Evolutionary conservation across 345 rosid genomes (phyloP), one percentile per base, ranked within the genome.

Genomic region (Hevea brasiliensis): DNA sequence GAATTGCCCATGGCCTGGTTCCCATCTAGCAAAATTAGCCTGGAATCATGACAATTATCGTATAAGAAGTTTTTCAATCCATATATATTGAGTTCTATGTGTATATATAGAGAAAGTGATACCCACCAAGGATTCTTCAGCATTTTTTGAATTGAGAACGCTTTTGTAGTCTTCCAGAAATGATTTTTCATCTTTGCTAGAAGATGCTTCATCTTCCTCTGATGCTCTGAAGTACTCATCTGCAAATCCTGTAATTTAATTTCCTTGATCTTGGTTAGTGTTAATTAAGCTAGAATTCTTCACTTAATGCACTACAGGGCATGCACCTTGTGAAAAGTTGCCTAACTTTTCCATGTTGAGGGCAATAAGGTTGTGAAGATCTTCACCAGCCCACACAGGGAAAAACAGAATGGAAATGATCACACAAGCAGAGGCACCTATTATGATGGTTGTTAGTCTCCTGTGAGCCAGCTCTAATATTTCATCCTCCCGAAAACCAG

Each of bases 11-110:
- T 89, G 98, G 41, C 85, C 72, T 23, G 98, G 98, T 65, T 93
- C 97, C 98, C 98, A 93, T 76, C 86, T 83, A 0, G 95, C 97
- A 71, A 84, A 91, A 74, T 89, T 88, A 15, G 93, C 95, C 98
- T 89, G 77, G 47, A 44, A 44, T 32, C 2, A 44, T 44, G 1
- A 44, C 47, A 44, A 44, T 0, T 44, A 7, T 11, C 1, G 3
- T 44, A 7, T 44, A 7, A 44, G 13, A 44, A 2, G 1, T 11
- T 44, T 44, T 44, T 44, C 47, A 44, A 44, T 8, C 37, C 4
- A 32, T 32, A 32, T 32, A 32, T 32, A 32, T 11, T 2, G 3
- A 44, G 1, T 2, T 44, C 1, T 44, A 44, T 44, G 1, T 44
- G 6, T 44, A 7, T 44, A 7, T 11, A 44, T 7, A 44, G 8